Evolutionary conservation across 768 basidiomycete genomes (phyloP), one percentile per base, ranked within the genome.

Genomic region (Rossbeevera mucosa): DNA sequence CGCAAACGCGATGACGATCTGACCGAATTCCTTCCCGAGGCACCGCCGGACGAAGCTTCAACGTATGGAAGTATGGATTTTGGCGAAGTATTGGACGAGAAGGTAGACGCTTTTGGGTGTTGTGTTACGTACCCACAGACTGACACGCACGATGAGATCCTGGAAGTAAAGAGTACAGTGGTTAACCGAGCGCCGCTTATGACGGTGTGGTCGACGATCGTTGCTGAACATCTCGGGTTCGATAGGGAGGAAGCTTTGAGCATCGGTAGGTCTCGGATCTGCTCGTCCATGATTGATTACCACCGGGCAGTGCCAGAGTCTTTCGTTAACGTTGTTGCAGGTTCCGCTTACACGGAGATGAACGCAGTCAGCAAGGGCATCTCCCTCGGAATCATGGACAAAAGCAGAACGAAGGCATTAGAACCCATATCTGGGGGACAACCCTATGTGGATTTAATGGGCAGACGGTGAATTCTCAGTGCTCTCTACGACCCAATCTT

Each of bases 111-210:
- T 31, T 8, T 42, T 14, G 21, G 20, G 29, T 1, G 11, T 51
- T 7, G 7, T 30, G 13, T 36, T 3, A 9, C 16, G 14, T 52
- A 44, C 48, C 51, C 18, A 50, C 36, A 48, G 21, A 12, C 50
- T 45, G 38, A 58, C 48, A 33, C n/a, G 4, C 42, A 42, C 21
- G 24, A 50, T 24, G 53, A 92, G 89, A 66, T 75, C 7, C 74
- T 96, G 40, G 73, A 67, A 55, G 69, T 67, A 18, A 86, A 91
- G 58, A 76, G 73, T 7, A 76, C 81, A 18, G 76, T 91, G 18
- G 78, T 91, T 42, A 98, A 98, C 68, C 84, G 95, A 21, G 94
- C 95, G 1, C 95, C 95, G 0, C 76, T 97, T 42, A 90, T 97
- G 89, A 93, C 86, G 50, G 92, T 88, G 2, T 98, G 95, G 95